Base-by-base conservation (phyloP, 139 green algal genomes). In the Haematococcus lacustris region DNA sequence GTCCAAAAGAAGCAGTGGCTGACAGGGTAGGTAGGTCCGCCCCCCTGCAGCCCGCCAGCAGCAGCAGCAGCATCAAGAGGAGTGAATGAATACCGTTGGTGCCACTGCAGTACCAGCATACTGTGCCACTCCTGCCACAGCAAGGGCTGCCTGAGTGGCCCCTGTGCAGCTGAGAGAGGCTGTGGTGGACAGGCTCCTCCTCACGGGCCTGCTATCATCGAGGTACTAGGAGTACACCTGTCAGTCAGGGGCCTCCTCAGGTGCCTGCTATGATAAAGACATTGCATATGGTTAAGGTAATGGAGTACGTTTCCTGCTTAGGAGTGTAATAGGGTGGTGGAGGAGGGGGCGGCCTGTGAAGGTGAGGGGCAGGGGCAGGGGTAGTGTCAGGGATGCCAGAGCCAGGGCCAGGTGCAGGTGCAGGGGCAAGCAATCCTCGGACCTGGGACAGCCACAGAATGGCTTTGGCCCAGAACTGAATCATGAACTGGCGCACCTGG, bases 1-100 rank as follows among this genome's bases (percentile, higher is more conserved):
- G 61, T 72, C 74, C 74, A 80, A 6, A 68, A 43, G 50, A 80
- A 80, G 61, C 61, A 73, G 43, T 70, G 47, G 5, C 33, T 33
- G 3, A 80, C 38, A 38, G 13, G 33, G 74, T 70, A 80, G 32
- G 74, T 80, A 40, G 74, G 74, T 0, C 74, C 74, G 0, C 74
- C 74, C 1, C 74, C 65, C 63, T 69, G 63, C 35, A 40, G 4
- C 3, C 30, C 33, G 30, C 4, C 21, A 21, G 17, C 17, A 13
- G 21, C 47, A 57, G 21, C 21, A 21, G 47, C 13, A 13, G 13
- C 21, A 57, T 21, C 13, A 57, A n/a, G 47, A 13, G 13, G 47
- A 57, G 21, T 57, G 47, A 13, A 13, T 57, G 13, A 21, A 57
- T 57, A 21, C 47, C 47, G 21, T n/a, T n/a, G 47, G 47, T 57